phyloP scores from a whole-genome alignment of 768 basidiomycete species.

The Krasilnikovozyma curviuscula region DNA sequence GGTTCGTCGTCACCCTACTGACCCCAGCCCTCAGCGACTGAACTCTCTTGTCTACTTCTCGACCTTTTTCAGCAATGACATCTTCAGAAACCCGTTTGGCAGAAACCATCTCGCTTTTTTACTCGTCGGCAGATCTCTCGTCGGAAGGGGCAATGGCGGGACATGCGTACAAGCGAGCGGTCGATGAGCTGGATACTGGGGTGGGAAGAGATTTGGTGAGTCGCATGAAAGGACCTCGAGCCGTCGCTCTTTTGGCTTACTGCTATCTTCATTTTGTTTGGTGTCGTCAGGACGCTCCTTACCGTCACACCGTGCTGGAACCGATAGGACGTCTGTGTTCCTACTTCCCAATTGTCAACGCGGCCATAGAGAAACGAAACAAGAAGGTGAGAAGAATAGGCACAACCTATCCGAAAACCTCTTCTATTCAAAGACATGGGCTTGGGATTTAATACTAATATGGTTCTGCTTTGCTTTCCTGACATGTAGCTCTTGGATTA shows the following conservation, averaged over 20 bases:
- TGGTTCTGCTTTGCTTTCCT: neutral
- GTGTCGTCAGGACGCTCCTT: constrained; percentile 65
- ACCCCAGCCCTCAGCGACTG: neutral
- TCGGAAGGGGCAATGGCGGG: constrained; percentile 93
- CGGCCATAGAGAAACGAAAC: constrained; percentile 80
- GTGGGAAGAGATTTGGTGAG: constrained; percentile 68
- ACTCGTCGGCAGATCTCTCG: constrained; percentile 52
- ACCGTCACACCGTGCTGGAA: constrained; percentile 82
- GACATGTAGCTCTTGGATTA: constrained; percentile 66
- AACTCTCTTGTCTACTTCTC: neutral
- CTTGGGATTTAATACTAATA: neutral
- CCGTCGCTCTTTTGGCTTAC: neutral
- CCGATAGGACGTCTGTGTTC: constrained; percentile 92
- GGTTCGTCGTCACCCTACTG: constrained; percentile 33
- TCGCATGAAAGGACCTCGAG: constrained; percentile 7
- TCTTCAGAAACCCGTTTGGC: constrained; percentile 79
- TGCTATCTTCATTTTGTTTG: neutral
- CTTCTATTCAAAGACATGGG: neutral
- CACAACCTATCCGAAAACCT: neutral
- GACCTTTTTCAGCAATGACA: constrained; percentile 53
- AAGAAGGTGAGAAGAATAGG: constrained; percentile 53
- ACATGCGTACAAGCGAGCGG: constrained; percentile 84
- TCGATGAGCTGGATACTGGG: constrained; percentile 76
- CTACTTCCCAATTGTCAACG: constrained; percentile 83
- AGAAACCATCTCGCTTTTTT: constrained; percentile 84